Conservation (phyloP, 441 rosid species). For the Adansonia grandidieri region DNA sequence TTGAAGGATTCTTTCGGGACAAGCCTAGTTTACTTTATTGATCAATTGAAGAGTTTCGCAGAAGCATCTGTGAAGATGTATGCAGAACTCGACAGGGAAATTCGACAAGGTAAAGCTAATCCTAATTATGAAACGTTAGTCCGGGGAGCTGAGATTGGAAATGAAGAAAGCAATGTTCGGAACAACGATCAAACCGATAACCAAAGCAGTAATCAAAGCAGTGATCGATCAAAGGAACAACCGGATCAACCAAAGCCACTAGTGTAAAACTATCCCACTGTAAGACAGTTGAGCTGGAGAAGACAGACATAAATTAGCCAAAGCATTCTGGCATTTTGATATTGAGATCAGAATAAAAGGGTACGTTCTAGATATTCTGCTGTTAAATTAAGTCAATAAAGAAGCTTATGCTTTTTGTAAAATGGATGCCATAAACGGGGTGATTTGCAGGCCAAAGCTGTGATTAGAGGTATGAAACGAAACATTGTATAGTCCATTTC, state of each 20-base stretch:
- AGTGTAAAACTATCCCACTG: background rate
- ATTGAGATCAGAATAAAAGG: slow-evolving; percentile 1
- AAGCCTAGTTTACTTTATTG: slow-evolving; percentile 51
- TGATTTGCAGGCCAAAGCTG: slow-evolving; percentile 18
- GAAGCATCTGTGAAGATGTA: slow-evolving; percentile 57
- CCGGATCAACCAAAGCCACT: background rate
- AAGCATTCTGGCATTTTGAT: background rate
- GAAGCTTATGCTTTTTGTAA: background rate
- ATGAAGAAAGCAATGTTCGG: background rate
- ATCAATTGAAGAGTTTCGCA: slow-evolving; percentile 54
- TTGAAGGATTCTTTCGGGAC: slow-evolving; percentile 49
- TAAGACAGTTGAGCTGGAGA: background rate
- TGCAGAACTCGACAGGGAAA: slow-evolving; percentile 46
- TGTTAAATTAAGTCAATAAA: slow-evolving; percentile 27
- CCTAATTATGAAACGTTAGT: slow-evolving; percentile 28
- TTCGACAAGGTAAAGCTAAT: slow-evolving; percentile 48
- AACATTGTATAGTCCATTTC: slow-evolving; percentile 20
- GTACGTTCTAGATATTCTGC: background rate
- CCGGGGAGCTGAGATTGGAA: background rate
- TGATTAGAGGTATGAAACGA: slow-evolving; percentile 7
- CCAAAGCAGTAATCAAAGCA: no score
- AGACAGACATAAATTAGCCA: background rate
- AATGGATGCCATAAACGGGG: background rate
- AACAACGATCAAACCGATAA: background rate
- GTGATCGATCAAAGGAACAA: background rate